Conservation (phyloP, 352 stramenopile genomes). For the Vaucheria bursata region DNA sequence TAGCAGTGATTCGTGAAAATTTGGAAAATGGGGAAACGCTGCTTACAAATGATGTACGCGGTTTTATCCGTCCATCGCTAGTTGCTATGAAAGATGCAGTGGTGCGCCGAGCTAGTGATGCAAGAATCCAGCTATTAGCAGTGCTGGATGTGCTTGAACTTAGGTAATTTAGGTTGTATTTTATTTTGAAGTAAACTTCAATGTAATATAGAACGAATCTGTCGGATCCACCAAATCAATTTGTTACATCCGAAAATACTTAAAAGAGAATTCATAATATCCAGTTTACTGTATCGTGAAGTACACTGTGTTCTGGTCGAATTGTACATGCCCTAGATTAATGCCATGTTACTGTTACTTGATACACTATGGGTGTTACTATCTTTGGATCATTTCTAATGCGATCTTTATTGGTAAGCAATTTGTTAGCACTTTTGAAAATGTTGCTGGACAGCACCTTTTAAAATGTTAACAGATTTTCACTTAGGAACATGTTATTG, state of each 20-base stretch:
- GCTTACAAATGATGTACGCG: slow-evolving; percentile 26
- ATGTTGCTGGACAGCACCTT: too few relatives aligned
- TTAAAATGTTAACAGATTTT: too few relatives aligned
- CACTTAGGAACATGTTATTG: too few relatives aligned
- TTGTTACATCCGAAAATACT: neutral
- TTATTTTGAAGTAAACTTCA: neutral
- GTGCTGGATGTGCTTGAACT: slow-evolving; percentile 27
- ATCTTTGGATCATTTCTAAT: too few relatives aligned
- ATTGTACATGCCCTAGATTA: neutral
- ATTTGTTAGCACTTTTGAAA: too few relatives aligned
- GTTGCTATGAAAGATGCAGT: slow-evolving; percentile 18
- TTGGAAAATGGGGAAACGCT: slow-evolving; percentile 25
- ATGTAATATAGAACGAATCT: neutral
- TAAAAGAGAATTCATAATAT: neutral
- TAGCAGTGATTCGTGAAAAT: slow-evolving; percentile 15
- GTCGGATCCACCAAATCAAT: neutral
- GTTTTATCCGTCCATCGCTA: slow-evolving; percentile 21
- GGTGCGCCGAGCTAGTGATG: slow-evolving; percentile 18
- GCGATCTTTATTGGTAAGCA: too few relatives aligned
- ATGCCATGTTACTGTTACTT: neutral
- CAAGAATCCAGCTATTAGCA: slow-evolving; percentile 16
- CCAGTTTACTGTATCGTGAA: neutral
- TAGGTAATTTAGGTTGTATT: neutral
- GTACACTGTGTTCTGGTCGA: neutral
- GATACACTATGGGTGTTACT: too few relatives aligned